Evolutionary conservation across 1,284 basidiomycete species (phyloP).

Genomic region (Marasmius sp.): DNA sequence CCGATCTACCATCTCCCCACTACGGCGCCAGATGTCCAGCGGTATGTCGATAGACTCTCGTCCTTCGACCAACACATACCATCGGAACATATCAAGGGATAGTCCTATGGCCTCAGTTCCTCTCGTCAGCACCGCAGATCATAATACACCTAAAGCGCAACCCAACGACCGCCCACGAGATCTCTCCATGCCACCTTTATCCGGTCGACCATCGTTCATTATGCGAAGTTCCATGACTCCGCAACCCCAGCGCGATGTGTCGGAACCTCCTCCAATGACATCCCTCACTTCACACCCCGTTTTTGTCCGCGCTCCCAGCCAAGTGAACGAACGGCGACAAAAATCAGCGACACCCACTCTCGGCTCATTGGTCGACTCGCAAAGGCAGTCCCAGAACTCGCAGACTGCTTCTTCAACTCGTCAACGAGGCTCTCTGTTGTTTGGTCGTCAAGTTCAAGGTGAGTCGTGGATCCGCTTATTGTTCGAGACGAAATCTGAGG

Average conservation of each 20-base stretch:
- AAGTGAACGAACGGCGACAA: slow-evolving; percentile 32
- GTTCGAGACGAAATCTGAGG: too few species aligned
- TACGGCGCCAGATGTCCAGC: slow-evolving; percentile 35
- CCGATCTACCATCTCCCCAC: slow-evolving; percentile 42
- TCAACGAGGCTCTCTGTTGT: slow-evolving; percentile 51
- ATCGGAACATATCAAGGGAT: slow-evolving; percentile 40
- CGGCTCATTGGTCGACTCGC: slow-evolving; percentile 60
- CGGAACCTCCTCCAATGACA: slow-evolving; percentile 68
- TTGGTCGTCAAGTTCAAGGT: slow-evolving; percentile 38
- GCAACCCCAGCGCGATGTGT: slow-evolving; percentile 51
- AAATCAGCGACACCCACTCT: slow-evolving; percentile 45
- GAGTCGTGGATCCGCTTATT: slow-evolving; percentile 21
- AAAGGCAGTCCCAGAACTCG: slow-evolving; percentile 31
- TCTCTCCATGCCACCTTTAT: slow-evolving; percentile 31
- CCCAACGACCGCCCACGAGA: slow-evolving; percentile 28
- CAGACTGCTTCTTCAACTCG: slow-evolving; percentile 47
- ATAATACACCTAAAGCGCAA: slow-evolving; percentile 20
- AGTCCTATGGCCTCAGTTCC: slow-evolving; percentile 30
- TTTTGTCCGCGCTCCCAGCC: slow-evolving; percentile 63
- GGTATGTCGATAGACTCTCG: slow-evolving; percentile 62
- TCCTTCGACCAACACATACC: slow-evolving; percentile 37
- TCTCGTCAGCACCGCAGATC: slow-evolving; percentile 11
- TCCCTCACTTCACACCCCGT: slow-evolving; percentile 60
- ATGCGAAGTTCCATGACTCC: slow-evolving; percentile 64
- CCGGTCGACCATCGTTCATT: slow-evolving; percentile 53